phyloP scores from a whole-genome alignment of 768 basidiomycete species.

The Mrakia frigida region DNA sequence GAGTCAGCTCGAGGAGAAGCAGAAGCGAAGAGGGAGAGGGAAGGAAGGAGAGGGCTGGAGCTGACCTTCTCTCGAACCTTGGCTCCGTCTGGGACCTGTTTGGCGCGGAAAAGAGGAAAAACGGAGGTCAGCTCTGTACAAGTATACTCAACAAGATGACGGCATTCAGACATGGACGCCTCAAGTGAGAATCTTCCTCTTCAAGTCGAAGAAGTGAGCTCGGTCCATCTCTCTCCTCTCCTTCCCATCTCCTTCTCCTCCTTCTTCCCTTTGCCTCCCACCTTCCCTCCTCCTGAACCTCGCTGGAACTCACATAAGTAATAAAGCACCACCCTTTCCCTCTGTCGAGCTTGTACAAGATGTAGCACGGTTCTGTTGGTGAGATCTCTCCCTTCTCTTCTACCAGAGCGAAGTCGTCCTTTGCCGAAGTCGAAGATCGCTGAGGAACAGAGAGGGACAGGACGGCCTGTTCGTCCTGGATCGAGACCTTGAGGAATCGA shows the following conservation, averaged over 20 bases:
- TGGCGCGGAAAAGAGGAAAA: neutral
- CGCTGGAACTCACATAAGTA: conserved; percentile 24
- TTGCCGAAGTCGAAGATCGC: neutral
- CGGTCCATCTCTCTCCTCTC: too few relatives aligned
- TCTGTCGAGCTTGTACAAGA: conserved; percentile 21
- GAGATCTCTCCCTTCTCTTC: conserved; percentile 23
- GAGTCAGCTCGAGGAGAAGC: neutral
- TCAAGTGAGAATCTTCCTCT: too few relatives aligned
- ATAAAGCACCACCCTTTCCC: conserved; percentile 28
- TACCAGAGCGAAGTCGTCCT: conserved; percentile 30
- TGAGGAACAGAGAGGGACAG: neutral
- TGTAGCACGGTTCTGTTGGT: conserved; percentile 18
- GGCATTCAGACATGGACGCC: neutral
- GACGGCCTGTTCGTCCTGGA: conserved; percentile 28
- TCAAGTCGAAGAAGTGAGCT: too few relatives aligned
- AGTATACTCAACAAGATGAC: too few relatives aligned
- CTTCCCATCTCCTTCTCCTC: neutral
- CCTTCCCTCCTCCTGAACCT: neutral
- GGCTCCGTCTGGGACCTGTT: conserved; percentile 26
- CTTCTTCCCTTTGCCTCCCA: neutral
- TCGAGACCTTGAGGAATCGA: conserved; percentile 25
- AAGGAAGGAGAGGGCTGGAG: neutral
- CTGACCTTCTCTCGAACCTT: conserved; percentile 31
- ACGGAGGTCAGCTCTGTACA: neutral
- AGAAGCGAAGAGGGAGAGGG: neutral